phyloP scores from a whole-genome alignment of 1,284 basidiomycete species.

The Apiotrichum veenhuisii region DNA sequence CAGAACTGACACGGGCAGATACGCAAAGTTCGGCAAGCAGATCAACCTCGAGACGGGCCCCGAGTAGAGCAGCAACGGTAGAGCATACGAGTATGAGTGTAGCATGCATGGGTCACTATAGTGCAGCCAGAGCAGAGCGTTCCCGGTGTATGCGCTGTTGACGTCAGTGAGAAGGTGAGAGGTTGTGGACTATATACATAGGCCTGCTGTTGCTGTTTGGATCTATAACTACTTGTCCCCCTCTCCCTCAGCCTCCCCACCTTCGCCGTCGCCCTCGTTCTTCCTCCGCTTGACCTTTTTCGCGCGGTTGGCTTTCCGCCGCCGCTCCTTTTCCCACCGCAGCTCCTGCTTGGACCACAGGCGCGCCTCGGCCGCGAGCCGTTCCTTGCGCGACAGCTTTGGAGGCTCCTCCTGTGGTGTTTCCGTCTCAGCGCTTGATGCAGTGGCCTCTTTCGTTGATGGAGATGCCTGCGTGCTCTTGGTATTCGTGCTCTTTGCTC shows the following conservation, averaged over 20 bases:
- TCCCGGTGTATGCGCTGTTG: too few species aligned
- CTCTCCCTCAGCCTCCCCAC: slow-evolving; percentile 5
- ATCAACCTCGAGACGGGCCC: slow-evolving; percentile 73
- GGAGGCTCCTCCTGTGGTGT: not conserved
- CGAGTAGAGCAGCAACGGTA: slow-evolving; percentile 20
- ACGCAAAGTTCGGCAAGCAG: slow-evolving; percentile 87
- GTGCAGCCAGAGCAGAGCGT: too few species aligned
- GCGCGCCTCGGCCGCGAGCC: slow-evolving; percentile 16
- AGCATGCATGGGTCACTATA: slow-evolving; percentile 3
- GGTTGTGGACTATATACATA: not conserved
- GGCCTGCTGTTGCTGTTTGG: not conserved
- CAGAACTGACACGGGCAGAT: slow-evolving; percentile 47
- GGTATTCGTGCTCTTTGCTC: not conserved
- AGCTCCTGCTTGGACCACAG: slow-evolving; percentile 40
- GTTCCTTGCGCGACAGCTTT: slow-evolving; percentile 23
- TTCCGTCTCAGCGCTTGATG: too few species aligned
- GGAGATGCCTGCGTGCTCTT: too few species aligned
- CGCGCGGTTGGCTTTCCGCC: slow-evolving; percentile 42
- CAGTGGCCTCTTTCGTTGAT: too few species aligned
- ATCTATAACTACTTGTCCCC: not conserved
- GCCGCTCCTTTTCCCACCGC: slow-evolving; percentile 44
- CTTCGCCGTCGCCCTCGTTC: slow-evolving; percentile 3
- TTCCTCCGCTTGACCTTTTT: slow-evolving; percentile 44
- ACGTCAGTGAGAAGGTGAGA: too few species aligned
- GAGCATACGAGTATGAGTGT: not conserved